A percentile compares a stretch with the other conserved stretches of the same genome.
phyloP scores from a whole-genome alignment of 1,284 basidiomycete species.

The Puccinia triticina region DNA sequence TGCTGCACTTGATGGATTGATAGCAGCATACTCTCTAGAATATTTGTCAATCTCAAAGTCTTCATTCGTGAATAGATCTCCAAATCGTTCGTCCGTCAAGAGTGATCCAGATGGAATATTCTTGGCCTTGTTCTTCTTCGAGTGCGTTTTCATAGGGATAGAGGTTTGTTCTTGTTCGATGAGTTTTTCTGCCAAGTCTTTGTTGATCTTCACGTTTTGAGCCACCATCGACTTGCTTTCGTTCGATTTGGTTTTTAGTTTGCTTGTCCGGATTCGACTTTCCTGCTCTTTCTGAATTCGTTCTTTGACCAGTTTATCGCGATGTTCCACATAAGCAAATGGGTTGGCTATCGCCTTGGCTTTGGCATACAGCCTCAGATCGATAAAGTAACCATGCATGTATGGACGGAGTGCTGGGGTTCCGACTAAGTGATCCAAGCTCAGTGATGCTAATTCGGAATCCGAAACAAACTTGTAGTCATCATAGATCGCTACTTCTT shows the following conservation, averaged over 20 bases:
- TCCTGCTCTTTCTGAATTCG: constrained; percentile 93
- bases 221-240: constrained; percentile 63
- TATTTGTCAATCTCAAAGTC: constrained; percentile 89
- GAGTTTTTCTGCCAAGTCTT: constrained; percentile 83
- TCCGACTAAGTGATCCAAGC: constrained; percentile 90
- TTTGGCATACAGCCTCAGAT: constrained; percentile 91
- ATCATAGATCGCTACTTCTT: constrained; percentile 70
- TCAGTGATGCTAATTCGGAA: constrained; percentile 79
- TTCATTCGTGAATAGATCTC: constrained; percentile 88
- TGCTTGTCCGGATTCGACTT: constrained; percentile 81
- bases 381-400: constrained; percentile 99
- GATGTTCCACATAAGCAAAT: constrained; percentile 89
- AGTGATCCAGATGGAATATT: constrained; percentile 62
- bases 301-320: constrained; percentile 80
- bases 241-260: constrained; percentile 61
- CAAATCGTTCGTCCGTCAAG: constrained; percentile 85
- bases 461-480: constrained; percentile 98
- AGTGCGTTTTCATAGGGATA: constrained; percentile 58
- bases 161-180: constrained; percentile 69
- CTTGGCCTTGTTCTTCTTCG: constrained; percentile 57
- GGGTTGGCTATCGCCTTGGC: constrained; percentile 95
- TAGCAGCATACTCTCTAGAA: constrained; percentile 80
- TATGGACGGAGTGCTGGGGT: constrained; percentile 95
- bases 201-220: constrained; percentile 77
- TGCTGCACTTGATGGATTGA: constrained; percentile 75